A percentile compares a stretch with the other conserved stretches of the same genome.
Conservation (phyloP, 1,284 basidiomycete genomes). For the Sparassis latifolia region DNA sequence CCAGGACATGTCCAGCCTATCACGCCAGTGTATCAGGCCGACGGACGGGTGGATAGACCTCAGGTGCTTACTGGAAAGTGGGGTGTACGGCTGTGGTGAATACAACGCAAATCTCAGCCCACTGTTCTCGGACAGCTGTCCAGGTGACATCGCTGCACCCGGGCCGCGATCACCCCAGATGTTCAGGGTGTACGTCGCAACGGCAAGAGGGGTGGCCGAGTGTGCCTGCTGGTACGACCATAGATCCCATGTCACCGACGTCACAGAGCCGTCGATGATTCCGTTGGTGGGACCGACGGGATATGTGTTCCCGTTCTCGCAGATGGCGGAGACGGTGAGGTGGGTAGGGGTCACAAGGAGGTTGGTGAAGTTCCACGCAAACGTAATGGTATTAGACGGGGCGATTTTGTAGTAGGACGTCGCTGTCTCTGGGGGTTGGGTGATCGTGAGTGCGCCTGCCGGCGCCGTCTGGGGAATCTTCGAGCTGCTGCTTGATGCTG, state of each 20-base stretch:
- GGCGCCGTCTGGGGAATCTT: conserved; percentile 50
- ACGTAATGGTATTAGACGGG: conserved; percentile 66
- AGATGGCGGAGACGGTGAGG: conserved; percentile 78
- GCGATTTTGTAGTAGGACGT: conserved; percentile 90
- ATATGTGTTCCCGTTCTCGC: conserved; percentile 85
- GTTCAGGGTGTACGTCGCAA: conserved; percentile 69
- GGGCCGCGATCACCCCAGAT: conserved; percentile 79
- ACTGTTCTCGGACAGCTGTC: conserved; percentile 66
- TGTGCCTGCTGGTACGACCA: conserved; percentile 69
- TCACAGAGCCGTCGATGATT: conserved; percentile 63
- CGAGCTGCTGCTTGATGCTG: background rate
- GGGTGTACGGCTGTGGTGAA: conserved; percentile 72
- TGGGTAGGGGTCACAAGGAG: conserved; percentile 61
- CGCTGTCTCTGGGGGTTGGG: conserved; percentile 73
- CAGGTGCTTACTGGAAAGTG: conserved; percentile 55
- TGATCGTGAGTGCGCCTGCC: conserved; percentile 65
- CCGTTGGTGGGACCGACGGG: conserved; percentile 77
- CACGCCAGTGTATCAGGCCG: conserved; percentile 1
- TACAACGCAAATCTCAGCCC: conserved; percentile 81
- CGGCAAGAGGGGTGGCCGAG: conserved; percentile 62
- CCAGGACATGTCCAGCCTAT: conserved; percentile 73
- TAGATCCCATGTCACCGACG: conserved; percentile 76
- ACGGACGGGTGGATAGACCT: conserved; percentile 1
- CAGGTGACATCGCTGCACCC: conserved; percentile 49
- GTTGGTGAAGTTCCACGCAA: conserved; percentile 87